Conservation (phyloP, 305 asterid species). For the Fraxinus ornus region DNA sequence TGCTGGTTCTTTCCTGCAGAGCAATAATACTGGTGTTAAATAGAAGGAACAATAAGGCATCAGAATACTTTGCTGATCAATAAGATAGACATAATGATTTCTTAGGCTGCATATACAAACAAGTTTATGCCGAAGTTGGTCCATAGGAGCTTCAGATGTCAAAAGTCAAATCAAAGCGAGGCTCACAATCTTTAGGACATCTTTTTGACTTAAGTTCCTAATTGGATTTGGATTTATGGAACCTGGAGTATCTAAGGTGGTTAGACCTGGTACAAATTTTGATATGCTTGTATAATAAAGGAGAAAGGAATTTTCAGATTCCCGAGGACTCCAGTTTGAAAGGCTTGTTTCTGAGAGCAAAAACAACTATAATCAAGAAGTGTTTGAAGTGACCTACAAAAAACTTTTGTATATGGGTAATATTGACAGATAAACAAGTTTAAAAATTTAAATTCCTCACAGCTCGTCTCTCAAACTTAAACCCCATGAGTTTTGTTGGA, state of each 20-base stretch:
- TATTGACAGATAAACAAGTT: too few relatives aligned
- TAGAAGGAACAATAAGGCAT: conserved; percentile 22
- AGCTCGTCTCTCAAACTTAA: neutral
- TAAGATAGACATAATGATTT: neutral
- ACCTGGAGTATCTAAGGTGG: neutral
- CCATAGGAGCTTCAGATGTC: neutral
- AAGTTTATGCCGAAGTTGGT: neutral
- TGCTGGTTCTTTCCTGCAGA: conserved; percentile 56
- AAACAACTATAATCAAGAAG: neutral
- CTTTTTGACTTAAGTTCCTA: neutral
- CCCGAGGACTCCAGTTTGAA: neutral
- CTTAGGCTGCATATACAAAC: neutral
- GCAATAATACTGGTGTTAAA: conserved; percentile 16
- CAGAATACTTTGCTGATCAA: neutral
- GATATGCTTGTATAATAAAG: neutral
- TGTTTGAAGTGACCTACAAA: neutral
- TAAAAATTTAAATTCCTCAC: neutral
- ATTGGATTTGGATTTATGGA: neutral
- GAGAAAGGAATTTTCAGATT: neutral
- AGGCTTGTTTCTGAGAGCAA: neutral
- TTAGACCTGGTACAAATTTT: neutral
- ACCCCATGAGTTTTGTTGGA: neutral
- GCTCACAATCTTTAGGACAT: neutral
- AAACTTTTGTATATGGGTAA: too few relatives aligned
- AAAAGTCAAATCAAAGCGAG: neutral